Conservation (phyloP, 176 grass and related monocot species). For the Alloteropsis semialata region DNA sequence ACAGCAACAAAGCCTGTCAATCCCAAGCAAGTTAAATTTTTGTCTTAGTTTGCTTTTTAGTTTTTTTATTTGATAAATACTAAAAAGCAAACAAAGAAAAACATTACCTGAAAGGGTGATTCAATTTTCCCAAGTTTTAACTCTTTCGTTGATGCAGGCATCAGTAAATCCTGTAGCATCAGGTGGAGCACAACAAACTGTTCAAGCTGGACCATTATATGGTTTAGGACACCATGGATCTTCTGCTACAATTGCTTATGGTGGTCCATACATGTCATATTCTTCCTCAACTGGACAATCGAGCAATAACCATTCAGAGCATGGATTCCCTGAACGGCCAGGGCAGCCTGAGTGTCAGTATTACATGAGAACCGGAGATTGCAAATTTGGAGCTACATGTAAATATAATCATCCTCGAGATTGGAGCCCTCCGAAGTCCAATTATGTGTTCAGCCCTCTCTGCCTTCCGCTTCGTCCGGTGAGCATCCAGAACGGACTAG, state of each 20-base stretch:
- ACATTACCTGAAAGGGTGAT: not conserved
- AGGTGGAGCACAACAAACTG: conserved; percentile 51
- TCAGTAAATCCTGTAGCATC: conserved; percentile 56
- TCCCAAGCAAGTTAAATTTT: no score
- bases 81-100: not conserved
- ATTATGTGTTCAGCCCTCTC: conserved; percentile 47
- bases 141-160: conserved; percentile 42
- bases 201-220: conserved; percentile 64
- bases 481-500: conserved; percentile 30
- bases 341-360: conserved; percentile 77
- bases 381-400: conserved; percentile 77
- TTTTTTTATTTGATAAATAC: not conserved
- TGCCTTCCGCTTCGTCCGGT: conserved; percentile 81
- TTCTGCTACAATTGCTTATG: conserved; percentile 49
- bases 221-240: conserved; percentile 61
- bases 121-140: not conserved
- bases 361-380: conserved; percentile 77
- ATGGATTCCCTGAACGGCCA: conserved; percentile 67
- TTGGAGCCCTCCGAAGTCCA: conserved; percentile 52
- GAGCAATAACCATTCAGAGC: conserved; percentile 55
- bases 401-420: conserved; percentile 84
- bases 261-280: conserved; percentile 43
- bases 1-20: no score
- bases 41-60: no score
- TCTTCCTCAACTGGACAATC: conserved; percentile 55